Evolutionary conservation across 495 filamentous ascomycete species (phyloP), one percentile per base, ranked within the genome.

Genomic region (Elaphomyces granulatus): DNA sequence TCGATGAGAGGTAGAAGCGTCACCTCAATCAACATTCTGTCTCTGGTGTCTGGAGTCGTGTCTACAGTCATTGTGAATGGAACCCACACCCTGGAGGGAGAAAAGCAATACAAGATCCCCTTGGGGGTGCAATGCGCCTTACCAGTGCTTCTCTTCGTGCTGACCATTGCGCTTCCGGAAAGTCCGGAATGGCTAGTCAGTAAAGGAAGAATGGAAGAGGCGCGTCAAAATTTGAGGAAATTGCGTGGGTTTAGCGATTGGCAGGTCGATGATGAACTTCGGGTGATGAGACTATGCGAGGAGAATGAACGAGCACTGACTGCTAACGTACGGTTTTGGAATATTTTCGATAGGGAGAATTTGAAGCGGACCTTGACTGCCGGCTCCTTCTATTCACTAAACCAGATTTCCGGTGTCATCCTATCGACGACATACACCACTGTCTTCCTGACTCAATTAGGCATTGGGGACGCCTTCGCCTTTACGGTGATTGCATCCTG

Each of bases 151-250:
- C 41, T 63, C 2, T 33, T 59, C 17, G 4, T 47, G 2, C 32
- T 55, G 17, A 63, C 59, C 8, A 34, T 56, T 0, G 43, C 47
- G 48, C 61, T 80, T 40, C 68, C 60, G 12, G 76, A 83, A 51
- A 74, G 69, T 3, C 78, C 78, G 0, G 57, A 75, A 42, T 83
- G 77, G 76, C 68, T 81, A 8, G 58, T 79, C 36, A 55, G 61
- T 30, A 72, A 75, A 45, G 69, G 68, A 20, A 55, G 57, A 20
- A 42, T 60, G 32, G 43, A 55, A 14, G 31, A 53, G 44, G 55
- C 61, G 26, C 49, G 50, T 30, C 12, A 38, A 20, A 58, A 58
- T 34, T 39, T 63, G 8, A 53, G 58, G 12, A 58, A 54, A 43
- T 45, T 63, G 3, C 59, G 58, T n/a, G 55, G 55, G 9, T 61